Evolutionary conservation across 2,329 filamentous ascomycete genomes (phyloP).

Genomic region (Didymellaceae sp.): DNA sequence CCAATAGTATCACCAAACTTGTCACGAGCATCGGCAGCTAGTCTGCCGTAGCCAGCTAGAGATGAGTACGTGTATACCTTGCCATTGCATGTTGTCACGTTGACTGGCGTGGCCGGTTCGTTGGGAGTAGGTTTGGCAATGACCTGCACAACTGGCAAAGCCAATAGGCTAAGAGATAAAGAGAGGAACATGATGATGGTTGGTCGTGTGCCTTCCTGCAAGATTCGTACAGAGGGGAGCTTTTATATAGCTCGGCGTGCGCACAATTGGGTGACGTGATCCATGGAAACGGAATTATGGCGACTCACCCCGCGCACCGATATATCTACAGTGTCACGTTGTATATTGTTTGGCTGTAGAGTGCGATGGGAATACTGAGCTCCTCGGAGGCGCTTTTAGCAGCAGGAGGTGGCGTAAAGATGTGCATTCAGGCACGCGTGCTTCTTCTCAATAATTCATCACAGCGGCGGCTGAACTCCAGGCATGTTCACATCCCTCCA

Average conservation of each 20-base stretch:
- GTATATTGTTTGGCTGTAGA: conserved; percentile 24
- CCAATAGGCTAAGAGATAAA: conserved; percentile 23
- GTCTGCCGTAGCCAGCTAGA: conserved; percentile 70
- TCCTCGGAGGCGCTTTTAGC: conserved; percentile 5
- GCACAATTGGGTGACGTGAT: conserved; percentile 16
- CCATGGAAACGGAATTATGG: conserved; percentile 10
- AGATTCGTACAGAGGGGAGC: background rate
- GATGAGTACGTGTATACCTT: conserved; percentile 69
- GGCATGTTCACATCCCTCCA: conserved; percentile 2
- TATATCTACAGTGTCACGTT: conserved; percentile 18
- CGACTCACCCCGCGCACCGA: background rate
- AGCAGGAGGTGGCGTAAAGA: conserved; percentile 17
- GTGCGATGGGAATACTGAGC: background rate
- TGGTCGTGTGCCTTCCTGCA: conserved; percentile 10
- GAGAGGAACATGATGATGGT: conserved; percentile 29
- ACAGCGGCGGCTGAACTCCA: background rate
- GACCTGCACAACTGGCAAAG: conserved; percentile 22
- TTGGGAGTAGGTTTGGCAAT: conserved; percentile 25
- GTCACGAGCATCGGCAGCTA: conserved; percentile 65
- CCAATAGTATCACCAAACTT: conserved; percentile 74
- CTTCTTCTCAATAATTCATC: conserved; percentile 13
- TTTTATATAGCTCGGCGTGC: conserved; percentile 21
- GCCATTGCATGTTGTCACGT: conserved; percentile 62
- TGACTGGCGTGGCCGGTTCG: conserved; percentile 22
- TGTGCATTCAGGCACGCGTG: conserved; percentile 17